Evolutionary conservation across 768 basidiomycete species (phyloP).

Genomic region (Tulasnella sp.): DNA sequence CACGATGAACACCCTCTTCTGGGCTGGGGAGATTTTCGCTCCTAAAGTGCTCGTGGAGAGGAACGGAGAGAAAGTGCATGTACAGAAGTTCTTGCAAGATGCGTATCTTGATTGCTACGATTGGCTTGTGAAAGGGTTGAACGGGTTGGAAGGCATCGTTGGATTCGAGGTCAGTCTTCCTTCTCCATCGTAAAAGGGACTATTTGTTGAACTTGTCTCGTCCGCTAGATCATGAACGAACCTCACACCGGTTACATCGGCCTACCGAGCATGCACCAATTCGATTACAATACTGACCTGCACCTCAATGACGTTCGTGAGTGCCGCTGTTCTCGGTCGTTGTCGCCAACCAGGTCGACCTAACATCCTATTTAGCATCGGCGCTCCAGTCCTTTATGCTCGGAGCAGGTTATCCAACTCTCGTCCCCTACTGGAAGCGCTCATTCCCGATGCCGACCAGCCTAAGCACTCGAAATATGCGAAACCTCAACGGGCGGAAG

Average conservation of each 20-base stretch:
- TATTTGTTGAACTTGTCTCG: too few species aligned
- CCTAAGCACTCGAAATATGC: conserved; percentile 56
- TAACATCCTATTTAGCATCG: conserved; percentile 65
- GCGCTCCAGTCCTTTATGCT: conserved; percentile 88
- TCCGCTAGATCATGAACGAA: conserved; percentile 77
- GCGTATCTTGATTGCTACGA: conserved; percentile 80
- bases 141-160: conserved; percentile 74
- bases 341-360: too few species aligned
- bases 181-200: neutral
- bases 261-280: conserved; percentile 76
- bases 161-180: conserved; percentile 78
- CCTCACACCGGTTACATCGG: conserved; percentile 92
- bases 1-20: conserved; percentile 60
- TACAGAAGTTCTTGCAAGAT: conserved; percentile 83
- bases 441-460: conserved; percentile 89
- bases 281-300: conserved; percentile 94
- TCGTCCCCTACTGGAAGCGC: conserved; percentile 76
- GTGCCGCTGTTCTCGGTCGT: too few species aligned
- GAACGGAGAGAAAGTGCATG: conserved; percentile 59
- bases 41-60: conserved; percentile 60
- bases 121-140: conserved; percentile 65
- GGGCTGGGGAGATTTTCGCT: conserved; percentile 54
- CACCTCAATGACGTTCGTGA: conserved; percentile 81
- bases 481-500: conserved; percentile 63
- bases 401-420: conserved; percentile 84